Evolutionary conservation across 2,329 filamentous ascomycete species (phyloP), one percentile per base, ranked within the genome.

Genomic region (Fonsecaea monophora): DNA sequence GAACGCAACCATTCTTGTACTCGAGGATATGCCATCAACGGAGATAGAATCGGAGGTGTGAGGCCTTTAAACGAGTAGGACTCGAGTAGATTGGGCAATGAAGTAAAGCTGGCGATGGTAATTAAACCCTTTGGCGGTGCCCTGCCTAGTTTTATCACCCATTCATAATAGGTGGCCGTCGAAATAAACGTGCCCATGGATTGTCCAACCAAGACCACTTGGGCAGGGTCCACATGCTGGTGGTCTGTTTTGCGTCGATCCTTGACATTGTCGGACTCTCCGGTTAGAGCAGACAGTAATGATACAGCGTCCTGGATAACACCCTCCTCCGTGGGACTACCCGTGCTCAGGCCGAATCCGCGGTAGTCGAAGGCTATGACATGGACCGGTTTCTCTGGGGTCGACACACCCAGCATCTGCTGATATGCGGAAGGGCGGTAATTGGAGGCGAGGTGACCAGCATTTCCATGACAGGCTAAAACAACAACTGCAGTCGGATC

Each of bases 151-250:
- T 73, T 96, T 89, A 1, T 87, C 5, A 70, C 68, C 72, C 71
- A 73, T 37, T 70, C 69, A 55, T 73, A 68, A 53, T 70, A 89
- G 0, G 92, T 87, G 2, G 88, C 94, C 54, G 89, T 86, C 5
- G 90, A 88, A 1, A 97, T 91, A 0, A 92, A 94, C 0, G 94
- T 97, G 30, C 94, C 94, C 0, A 98, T 85, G 73, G 91, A 95
- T 73, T 97, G 94, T 18, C 94, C 94, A 2, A 96, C 81, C 34
- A 97, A 82, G 2, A 94, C 87, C 69, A 97, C 95, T 32, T 88
- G 88, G 45, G 86, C 84, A 0, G 92, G 81, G 0, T 90, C 83
- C 18, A 97, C 84, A 0, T 85, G 81, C 13, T 50, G 34, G 10
- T 48, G 53, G 32, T 30, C n/a, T 42, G 32, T 18, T 13, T 25